Evolutionary conservation across 192 early-diverging fungal genomes (phyloP).

Genomic region (Coemansia sp.): DNA sequence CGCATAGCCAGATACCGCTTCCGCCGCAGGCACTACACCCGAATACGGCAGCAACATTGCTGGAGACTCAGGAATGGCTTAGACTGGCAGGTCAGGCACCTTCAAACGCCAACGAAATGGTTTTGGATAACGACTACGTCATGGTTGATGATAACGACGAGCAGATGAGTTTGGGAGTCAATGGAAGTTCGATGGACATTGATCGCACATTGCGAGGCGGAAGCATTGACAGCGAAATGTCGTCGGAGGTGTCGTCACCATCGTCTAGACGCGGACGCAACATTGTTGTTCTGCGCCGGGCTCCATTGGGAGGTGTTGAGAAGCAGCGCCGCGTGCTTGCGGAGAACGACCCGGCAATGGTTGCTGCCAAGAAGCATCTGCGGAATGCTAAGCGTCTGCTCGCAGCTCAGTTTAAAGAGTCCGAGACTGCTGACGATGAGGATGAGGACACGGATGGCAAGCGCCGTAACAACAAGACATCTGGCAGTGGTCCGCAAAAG

Average conservation of each 20-base stretch:
- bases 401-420: neutral
- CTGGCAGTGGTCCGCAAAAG: slow-evolving; percentile 11
- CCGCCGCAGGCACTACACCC: slow-evolving; percentile 24
- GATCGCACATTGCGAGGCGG: slow-evolving; percentile 34
- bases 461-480: slow-evolving; percentile 4
- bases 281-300: slow-evolving; percentile 27
- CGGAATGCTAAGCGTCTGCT: slow-evolving; percentile 16
- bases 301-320: slow-evolving; percentile 37
- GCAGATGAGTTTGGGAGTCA: slow-evolving; percentile 4
- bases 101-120: slow-evolving; percentile 8
- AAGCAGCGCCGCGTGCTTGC: slow-evolving; percentile 29
- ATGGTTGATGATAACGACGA: slow-evolving; percentile 36
- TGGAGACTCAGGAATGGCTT: neutral
- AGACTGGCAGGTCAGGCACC: neutral
- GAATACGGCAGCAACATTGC: slow-evolving; percentile 32
- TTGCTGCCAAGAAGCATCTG: slow-evolving; percentile 47
- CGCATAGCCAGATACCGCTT: slow-evolving; percentile 22
- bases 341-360: slow-evolving; percentile 24
- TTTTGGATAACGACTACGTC: slow-evolving; percentile 42
- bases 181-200: slow-evolving; percentile 22
- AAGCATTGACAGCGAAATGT: slow-evolving; percentile 34
- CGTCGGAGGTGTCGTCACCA: slow-evolving; percentile 9
- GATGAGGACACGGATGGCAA: slow-evolving; percentile 6
- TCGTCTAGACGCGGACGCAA: slow-evolving; percentile 39
- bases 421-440: neutral